Percentiles rank a stretch among this genome's conserved stretches.
phyloP scores from a whole-genome alignment of 768 basidiomycete species.

The Mycena albidolilacea region DNA sequence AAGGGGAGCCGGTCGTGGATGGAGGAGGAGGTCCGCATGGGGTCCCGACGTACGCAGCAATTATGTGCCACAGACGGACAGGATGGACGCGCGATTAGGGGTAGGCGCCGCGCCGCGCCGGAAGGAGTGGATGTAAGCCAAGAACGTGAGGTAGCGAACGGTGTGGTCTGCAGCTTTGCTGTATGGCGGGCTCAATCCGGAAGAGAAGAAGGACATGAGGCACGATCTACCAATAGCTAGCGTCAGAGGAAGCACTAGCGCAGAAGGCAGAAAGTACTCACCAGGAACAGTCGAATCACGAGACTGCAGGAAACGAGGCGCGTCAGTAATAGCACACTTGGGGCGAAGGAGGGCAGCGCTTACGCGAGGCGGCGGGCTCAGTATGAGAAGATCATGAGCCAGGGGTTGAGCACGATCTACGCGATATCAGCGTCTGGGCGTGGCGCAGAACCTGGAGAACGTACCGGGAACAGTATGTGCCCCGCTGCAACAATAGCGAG shows the following conservation, averaged over 20 bases:
- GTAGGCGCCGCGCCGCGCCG: slow-evolving; percentile 13
- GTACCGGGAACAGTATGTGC: slow-evolving; percentile 83
- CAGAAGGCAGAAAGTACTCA: too few species aligned
- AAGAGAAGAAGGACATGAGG: too few species aligned
- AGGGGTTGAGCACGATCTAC: slow-evolving; percentile 88
- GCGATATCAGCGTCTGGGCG: slow-evolving; percentile 18
- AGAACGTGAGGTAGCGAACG: slow-evolving; percentile 6
- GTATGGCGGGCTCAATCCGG: too few species aligned
- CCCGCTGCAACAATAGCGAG: slow-evolving; percentile 75
- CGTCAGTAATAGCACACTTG: too few species aligned
- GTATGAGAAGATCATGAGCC: slow-evolving; percentile 88
- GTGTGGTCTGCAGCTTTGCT: neutral
- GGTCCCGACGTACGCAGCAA: neutral
- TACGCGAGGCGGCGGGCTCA: slow-evolving; percentile 36
- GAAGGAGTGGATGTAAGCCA: slow-evolving; percentile 15
- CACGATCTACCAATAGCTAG: too few species aligned
- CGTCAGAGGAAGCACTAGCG: too few species aligned
- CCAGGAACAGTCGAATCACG: too few species aligned
- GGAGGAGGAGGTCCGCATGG: slow-evolving; percentile 3
- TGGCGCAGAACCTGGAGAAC: slow-evolving; percentile 44
- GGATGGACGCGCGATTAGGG: slow-evolving; percentile 14
- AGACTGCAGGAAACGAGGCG: too few species aligned
- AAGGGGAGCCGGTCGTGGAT: neutral
- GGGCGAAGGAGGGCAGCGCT: too few species aligned
- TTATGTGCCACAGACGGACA: neutral